Conservation (phyloP, 179 eudicot species). For the Silene noctiflora region DNA sequence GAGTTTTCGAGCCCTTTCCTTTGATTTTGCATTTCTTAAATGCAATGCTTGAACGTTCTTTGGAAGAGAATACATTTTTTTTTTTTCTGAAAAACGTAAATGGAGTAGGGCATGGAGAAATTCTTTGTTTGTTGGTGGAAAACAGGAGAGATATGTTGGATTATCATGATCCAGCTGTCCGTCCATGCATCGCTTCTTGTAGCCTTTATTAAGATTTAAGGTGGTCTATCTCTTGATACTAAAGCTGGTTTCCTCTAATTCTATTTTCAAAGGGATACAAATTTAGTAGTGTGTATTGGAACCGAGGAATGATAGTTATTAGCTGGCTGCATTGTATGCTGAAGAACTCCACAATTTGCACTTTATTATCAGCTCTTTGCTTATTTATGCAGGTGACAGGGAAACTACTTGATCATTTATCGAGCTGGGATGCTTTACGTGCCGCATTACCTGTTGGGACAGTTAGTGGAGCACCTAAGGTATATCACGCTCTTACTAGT, state of each 20-base stretch:
- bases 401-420: constrained; percentile 63
- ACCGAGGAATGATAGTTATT: not conserved
- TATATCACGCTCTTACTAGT: constrained; percentile 18
- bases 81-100: not conserved
- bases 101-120: no score
- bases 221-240: not conserved
- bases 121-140: not conserved
- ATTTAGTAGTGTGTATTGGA: not conserved
- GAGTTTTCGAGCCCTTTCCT: not conserved
- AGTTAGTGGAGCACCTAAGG: constrained; percentile 99
- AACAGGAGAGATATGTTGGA: not conserved
- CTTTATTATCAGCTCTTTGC: constrained; percentile 9
- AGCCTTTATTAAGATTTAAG: not conserved
- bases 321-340: not conserved
- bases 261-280: not conserved
- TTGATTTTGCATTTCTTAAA: not conserved
- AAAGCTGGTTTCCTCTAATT: not conserved
- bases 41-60: not conserved
- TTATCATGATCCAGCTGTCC: not conserved
- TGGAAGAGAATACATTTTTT: not conserved
- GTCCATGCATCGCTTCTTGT: not conserved
- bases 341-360: not conserved
- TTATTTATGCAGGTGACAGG: constrained; percentile 74
- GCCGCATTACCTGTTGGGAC: constrained; percentile 98
- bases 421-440: constrained; percentile 90